These are phyloP conservation scores for Opeltia flavorubescens DNA, from an alignment of 495 filamentous ascomycete species.

Conservation along the genomic window DNA sequence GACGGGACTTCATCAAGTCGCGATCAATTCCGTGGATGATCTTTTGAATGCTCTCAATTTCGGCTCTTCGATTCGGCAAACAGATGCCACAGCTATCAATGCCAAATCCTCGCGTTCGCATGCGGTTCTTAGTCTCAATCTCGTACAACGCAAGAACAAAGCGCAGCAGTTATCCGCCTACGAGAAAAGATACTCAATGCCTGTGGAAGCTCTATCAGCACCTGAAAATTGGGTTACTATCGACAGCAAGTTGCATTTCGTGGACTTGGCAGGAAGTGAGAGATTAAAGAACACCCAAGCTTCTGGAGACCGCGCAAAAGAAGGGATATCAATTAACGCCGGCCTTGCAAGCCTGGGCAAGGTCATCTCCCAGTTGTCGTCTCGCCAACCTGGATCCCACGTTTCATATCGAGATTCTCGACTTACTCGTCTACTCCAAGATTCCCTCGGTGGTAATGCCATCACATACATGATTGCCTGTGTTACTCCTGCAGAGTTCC, in stretches of 20 bases:
- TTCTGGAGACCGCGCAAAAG: slow-evolving; percentile 85
- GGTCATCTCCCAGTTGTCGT: slow-evolving; percentile 95
- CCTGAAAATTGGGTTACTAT: slow-evolving; percentile 64
- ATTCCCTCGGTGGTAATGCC: slow-evolving; percentile 94
- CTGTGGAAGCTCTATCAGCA: slow-evolving; percentile 63
- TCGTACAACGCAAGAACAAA: slow-evolving; percentile 71
- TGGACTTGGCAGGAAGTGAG: slow-evolving; percentile 95
- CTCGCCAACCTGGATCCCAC: slow-evolving; percentile 72
- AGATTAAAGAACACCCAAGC: slow-evolving; percentile 94
- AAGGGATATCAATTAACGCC: slow-evolving; percentile 97
- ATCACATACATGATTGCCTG: slow-evolving; percentile 99
- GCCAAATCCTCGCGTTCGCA: slow-evolving; percentile 98
- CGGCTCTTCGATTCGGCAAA: slow-evolving; percentile 89
- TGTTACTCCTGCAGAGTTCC: slow-evolving; percentile 92
- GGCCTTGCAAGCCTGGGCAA: slow-evolving; percentile 92
- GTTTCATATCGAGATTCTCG: slow-evolving; percentile 97
- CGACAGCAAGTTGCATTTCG: slow-evolving; percentile 97
- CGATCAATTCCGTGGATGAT: slow-evolving; percentile 86
- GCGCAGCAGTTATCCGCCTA: slow-evolving; percentile 33
- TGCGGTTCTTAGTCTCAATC: slow-evolving; percentile 90
- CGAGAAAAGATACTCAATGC: slow-evolving; percentile 85
- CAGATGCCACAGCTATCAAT: slow-evolving; percentile 97
- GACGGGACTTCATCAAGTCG: slow-evolving; percentile 76
- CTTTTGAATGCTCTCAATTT: slow-evolving; percentile 77
- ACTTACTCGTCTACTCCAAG: slow-evolving; percentile 88